Conservation (phyloP, 805 yeast genomes). For the Lipomyces chichibuensis region DNA sequence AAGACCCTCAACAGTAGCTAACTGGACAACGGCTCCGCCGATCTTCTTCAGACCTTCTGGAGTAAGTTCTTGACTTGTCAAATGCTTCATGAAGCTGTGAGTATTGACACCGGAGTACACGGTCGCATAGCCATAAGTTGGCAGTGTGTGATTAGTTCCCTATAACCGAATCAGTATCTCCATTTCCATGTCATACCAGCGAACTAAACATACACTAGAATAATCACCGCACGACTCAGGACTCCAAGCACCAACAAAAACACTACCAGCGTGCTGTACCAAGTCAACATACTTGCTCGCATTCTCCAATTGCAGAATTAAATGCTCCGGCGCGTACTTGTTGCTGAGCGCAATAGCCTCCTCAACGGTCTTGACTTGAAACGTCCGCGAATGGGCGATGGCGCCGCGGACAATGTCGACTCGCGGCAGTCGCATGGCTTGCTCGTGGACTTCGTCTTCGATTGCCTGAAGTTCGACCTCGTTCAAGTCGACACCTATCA, state of each 20-base stretch:
- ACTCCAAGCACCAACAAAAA: conserved; percentile 92
- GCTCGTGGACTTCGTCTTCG: conserved; percentile 80
- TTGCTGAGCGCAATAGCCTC: conserved; percentile 89
- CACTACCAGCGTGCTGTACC: conserved; percentile 93
- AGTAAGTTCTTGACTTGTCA: conserved; percentile 89
- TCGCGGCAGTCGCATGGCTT: conserved; percentile 84
- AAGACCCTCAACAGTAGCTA: conserved; percentile 94
- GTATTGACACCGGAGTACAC: conserved; percentile 98
- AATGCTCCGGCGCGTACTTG: conserved; percentile 95
- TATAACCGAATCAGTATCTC: conserved; percentile 44
- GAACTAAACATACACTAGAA: conserved; percentile 49
- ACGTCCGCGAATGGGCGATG: conserved; percentile 85
- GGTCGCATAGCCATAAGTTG: conserved; percentile 97
- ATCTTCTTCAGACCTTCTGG: conserved; percentile 82
- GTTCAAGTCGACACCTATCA: conserved; percentile 77
- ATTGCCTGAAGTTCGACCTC: conserved; percentile 63
- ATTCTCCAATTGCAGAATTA: conserved; percentile 83
- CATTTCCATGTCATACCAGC: neutral
- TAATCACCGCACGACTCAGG: conserved; percentile 99
- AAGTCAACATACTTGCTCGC: conserved; percentile 71
- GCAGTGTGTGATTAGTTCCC: conserved; percentile 98
- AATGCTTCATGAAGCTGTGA: conserved; percentile 90
- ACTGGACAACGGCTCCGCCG: conserved; percentile 94
- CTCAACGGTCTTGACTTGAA: conserved; percentile 67
- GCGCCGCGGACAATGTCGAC: conserved; percentile 91